Evolutionary conservation across 2,329 filamentous ascomycete species (phyloP), one percentile per base, ranked within the genome.

Genomic region (Colletotrichum tofieldiae): DNA sequence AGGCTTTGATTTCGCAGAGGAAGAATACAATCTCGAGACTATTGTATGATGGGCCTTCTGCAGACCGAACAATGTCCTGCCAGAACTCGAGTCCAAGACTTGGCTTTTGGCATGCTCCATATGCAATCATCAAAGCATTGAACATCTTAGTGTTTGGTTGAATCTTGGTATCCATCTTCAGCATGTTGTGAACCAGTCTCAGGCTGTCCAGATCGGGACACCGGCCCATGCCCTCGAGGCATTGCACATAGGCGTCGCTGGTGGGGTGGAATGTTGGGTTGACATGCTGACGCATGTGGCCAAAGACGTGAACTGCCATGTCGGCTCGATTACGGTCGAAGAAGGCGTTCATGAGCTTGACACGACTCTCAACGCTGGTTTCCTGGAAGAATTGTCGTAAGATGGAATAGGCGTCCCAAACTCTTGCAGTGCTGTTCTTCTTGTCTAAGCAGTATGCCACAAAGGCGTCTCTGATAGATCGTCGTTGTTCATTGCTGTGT

Each of bases 51-150:
- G 96, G 96, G 0, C 96, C 96, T 81, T 98, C 95, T n/a, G 88
- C 86, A 0, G 92, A 94, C 67, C 90, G 88, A n/a, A 92, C 91
- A 69, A 99, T 95, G 59, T 97, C 91, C 66, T 91, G 86, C 94
- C 95, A 98, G 78, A 94, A 94, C 60, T 92, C 90, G 74, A 97
- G 84, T 1, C 93, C 94, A 66, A 89, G 89, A 39, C 87, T 82
- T 0, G 92, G 86, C 74, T 91, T 86, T 8, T 89, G 93, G 77
- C 91, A 93, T 1, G 90, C 88, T 1, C 91, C 90, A 79, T 97
- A 96, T 0, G 94, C 95, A 16, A 96, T 86, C 91, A 99, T 98
- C 60, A 98, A 85, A 0, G 93, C 91, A 77, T 98, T 98, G 76
- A 93, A 90, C 2, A 98, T 85, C 67, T 85, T 86, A 0, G 96